Evolutionary conservation across 2,329 filamentous ascomycete genomes (phyloP).

Genomic region (Scedosporium aurantiacum): DNA sequence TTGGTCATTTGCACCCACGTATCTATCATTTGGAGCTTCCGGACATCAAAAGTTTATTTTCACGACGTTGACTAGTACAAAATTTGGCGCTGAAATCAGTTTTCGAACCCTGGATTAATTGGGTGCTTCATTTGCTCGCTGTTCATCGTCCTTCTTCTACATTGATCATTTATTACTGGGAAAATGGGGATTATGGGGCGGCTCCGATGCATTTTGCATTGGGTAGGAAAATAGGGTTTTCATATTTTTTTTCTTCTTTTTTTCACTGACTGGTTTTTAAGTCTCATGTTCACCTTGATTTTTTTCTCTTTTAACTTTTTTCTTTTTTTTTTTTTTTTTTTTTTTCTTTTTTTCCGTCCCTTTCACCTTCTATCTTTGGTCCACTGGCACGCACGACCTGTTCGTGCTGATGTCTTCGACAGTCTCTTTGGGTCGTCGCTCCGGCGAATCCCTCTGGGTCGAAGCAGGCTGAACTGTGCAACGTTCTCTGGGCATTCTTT

Average conservation of each 20-base stretch:
- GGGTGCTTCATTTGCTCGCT: conserved; percentile 2
- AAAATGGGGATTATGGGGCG: not conserved
- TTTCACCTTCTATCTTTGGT: not conserved
- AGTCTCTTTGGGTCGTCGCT: not conserved
- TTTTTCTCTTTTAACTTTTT: not conserved
- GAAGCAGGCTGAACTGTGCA: not conserved
- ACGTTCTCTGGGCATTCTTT: not conserved
- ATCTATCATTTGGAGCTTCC: not conserved
- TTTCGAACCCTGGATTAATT: not conserved
- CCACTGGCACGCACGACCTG: not conserved
- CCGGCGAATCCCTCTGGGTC: not conserved
- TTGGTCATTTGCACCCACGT: not conserved
- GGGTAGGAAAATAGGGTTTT: conserved; percentile 3
- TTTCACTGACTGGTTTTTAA: conserved; percentile 2
- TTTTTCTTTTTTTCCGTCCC: not conserved
- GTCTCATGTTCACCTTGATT: conserved; percentile 4
- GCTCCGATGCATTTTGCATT: conserved; percentile 3
- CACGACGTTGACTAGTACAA: not conserved
- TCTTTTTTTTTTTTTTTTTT: not conserved
- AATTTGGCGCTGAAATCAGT: not conserved
- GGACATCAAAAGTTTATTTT: not conserved
- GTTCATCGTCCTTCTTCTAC: not conserved
- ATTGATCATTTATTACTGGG: conserved; percentile 1
- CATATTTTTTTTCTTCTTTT: too few species aligned
- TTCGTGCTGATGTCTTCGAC: not conserved